These are phyloP conservation scores for Kernera saxatilis DNA, from an alignment of 345 rosid species.

Conservation along the genomic window DNA sequence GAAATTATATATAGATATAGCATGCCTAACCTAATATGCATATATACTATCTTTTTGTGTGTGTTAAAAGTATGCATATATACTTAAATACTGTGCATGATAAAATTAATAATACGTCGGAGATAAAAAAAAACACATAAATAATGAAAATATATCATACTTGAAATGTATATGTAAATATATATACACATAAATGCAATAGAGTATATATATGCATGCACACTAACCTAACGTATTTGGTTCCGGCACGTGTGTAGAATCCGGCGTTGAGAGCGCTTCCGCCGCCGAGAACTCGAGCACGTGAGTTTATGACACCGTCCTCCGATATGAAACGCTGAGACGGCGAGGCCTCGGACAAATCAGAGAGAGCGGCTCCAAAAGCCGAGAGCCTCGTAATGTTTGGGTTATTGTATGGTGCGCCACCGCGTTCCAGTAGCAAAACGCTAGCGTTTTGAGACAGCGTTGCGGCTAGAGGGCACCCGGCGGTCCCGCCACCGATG, in stretches of 20 bases:
- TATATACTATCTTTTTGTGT: too few species aligned
- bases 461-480: conserved; percentile 78
- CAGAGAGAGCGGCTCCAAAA: conserved; percentile 51
- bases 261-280: conserved; percentile 67
- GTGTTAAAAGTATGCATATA: too few species aligned
- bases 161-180: not conserved
- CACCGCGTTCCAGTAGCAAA: conserved; percentile 70
- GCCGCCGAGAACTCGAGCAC: conserved; percentile 68
- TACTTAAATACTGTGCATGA: too few species aligned
- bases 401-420: conserved; percentile 58
- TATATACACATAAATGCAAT: not conserved
- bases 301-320: conserved; percentile 68
- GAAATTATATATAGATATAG: not conserved
- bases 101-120: too few species aligned
- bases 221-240: conserved; percentile 38
- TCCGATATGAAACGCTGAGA: conserved; percentile 65
- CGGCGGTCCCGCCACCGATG: conserved; percentile 80
- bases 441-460: conserved; percentile 53
- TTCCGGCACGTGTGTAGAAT: conserved; percentile 52
- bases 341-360: conserved; percentile 46
- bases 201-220: not conserved
- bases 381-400: conserved; percentile 41
- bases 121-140: not conserved
- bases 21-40: too few species aligned
- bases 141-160: not conserved